These are phyloP conservation scores for Eucalyptus tenuipes DNA, from an alignment of 345 rosid genomes.

Conservation along the genomic window DNA sequence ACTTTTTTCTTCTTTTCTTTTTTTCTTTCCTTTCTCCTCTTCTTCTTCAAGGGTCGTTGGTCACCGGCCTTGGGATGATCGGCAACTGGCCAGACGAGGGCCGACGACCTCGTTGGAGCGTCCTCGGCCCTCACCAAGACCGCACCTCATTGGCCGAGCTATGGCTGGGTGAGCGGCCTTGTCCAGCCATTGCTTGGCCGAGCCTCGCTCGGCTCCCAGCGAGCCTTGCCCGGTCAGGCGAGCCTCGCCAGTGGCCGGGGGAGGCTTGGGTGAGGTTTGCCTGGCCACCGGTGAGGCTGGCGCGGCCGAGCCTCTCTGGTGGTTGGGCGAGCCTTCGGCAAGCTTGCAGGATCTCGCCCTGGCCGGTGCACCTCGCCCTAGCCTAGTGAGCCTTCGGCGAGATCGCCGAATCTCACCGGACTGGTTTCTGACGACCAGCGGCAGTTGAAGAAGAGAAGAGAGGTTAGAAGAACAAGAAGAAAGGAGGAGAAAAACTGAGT, in stretches of 20 bases:
- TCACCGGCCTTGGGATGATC: too few species aligned
- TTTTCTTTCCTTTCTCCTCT: too few species aligned
- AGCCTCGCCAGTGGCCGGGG: accelerated
- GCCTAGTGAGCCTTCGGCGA: accelerated
- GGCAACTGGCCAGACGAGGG: accelerated
- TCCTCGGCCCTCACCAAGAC: accelerated
- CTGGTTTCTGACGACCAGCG: accelerated
- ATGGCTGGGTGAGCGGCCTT: accelerated
- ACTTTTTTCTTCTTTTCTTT: too few species aligned
- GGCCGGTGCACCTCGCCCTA: too few species aligned
- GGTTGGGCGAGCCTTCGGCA: accelerated
- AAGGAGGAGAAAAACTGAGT: too few species aligned
- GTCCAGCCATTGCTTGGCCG: accelerated
- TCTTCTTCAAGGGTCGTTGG: too few species aligned
- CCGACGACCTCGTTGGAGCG: accelerated
- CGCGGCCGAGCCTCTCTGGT: accelerated
- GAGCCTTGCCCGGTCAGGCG: accelerated
- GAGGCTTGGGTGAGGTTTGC: too few species aligned
- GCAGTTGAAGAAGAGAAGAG: too few species aligned
- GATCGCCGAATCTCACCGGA: accelerated
- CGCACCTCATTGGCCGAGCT: accelerated
- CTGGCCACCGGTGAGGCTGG: accelerated
- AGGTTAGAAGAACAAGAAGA: too few species aligned
- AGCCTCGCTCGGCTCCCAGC: accelerated
- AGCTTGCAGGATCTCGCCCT: too few species aligned